phyloP scores from a whole-genome alignment of 1,284 basidiomycete genomes.

The Cryptococcus depauperatus region DNA sequence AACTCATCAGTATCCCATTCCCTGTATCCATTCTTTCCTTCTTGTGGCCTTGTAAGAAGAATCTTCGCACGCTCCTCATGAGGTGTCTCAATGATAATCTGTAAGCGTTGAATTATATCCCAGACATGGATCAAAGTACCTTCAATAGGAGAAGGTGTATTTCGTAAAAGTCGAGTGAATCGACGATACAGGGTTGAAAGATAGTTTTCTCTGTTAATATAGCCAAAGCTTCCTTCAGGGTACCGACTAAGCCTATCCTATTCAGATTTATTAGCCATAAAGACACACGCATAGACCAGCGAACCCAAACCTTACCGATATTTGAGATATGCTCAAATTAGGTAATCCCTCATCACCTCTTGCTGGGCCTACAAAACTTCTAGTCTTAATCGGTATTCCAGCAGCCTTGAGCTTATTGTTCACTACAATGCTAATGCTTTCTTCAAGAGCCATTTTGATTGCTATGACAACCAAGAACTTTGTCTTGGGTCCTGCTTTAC shows the following conservation, averaged over 20 bases:
- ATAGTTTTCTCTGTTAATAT: constrained; percentile 11
- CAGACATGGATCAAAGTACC: constrained; percentile 8
- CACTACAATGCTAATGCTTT: constrained; percentile 21
- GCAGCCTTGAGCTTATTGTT: constrained; percentile 15
- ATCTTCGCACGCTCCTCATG: constrained; percentile 8
- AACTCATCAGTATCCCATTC: constrained; percentile 16
- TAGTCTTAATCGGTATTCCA: constrained; percentile 5
- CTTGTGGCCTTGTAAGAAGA: constrained; percentile 5
- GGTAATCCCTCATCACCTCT: constrained; percentile 22
- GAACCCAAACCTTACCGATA: constrained; percentile 21
- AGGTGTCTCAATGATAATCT: constrained; percentile 8
- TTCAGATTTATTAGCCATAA: neutral
- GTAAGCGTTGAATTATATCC: constrained; percentile 12
- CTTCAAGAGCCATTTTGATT: constrained; percentile 24
- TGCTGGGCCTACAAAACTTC: constrained; percentile 6
- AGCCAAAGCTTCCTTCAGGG: constrained; percentile 10
- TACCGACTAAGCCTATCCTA: neutral
- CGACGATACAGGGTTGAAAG: constrained; percentile 5
- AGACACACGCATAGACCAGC: neutral
- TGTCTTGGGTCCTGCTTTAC: constrained; percentile 1
- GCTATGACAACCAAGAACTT: constrained; percentile 22
- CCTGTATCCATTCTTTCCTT: constrained; percentile 5
- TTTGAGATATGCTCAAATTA: constrained; percentile 14
- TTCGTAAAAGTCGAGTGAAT: constrained; percentile 7
- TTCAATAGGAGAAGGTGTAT: constrained; percentile 10